Evolutionary conservation across 306 rosid genomes (phyloP), one percentile per base, ranked within the genome.

Genomic region (Citrullus colocynthis): DNA sequence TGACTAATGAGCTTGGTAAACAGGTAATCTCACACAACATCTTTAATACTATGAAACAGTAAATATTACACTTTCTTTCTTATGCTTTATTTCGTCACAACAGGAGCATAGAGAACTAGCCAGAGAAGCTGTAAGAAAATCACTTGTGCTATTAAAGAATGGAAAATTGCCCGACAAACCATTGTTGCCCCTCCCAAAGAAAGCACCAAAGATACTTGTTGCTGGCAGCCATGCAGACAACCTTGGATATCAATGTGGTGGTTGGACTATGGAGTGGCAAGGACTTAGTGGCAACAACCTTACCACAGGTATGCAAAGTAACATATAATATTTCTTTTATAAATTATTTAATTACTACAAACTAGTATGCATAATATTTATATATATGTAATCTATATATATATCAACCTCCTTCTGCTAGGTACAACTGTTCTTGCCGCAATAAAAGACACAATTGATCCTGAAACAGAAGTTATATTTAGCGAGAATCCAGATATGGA

Each of bases 201-300:
- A 77, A 63, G 48, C 80, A 2, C 34, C 45, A 17, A 85, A 85
- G 60, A 80, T 85, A 37, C 82, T 85, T 24, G 85, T 85, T 9
- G 84, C 82, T 4, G 88, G 86, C 2, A 76, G 71, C 73, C 88
- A 85, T 78, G 88, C 88, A 21, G 52, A 85, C 45, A 80, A 85
- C 78, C 79, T 85, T 66, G 88, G 88, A 6, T 44, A 64, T 65
- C 88, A 82, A 66, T 85, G 86, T 42, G 88, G 86, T 15, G 88
- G 88, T 61, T 85, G 88, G 88, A 85, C 88, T 13, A 82, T 82
- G 2, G 82, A 80, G 15, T 85, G 86, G 88, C 82, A 82, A 16
- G 84, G 85, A 24, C 60, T 77, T 7, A 3, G 36, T 13, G 80
- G 80, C 44, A 77, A 77, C 74, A 77, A 44, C 74, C 80, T 77